Base-by-base conservation (phyloP, 306 rosid genomes). In the Aeschynomene evenia region DNA sequence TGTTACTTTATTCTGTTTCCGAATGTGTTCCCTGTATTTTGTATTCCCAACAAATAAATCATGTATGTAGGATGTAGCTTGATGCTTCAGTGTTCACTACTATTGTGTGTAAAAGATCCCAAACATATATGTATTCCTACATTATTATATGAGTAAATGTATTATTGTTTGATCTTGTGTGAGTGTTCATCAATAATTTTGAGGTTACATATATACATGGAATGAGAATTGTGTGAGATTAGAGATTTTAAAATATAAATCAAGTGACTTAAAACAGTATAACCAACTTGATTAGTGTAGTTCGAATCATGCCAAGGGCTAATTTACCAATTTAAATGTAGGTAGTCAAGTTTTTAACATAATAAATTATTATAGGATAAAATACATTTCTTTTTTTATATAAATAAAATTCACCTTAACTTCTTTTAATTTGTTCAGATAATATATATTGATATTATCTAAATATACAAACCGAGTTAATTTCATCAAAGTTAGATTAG, bases 41-140 rank as follows among this genome's bases (percentile, higher is more conserved):
- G n/a, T n/a, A n/a, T n/a, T n/a, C 15, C 28, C 55, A 46, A 59
- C 46, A 51, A 63, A 52, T 39, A 51, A 51, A 48, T 52, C 49
- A 40, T 37, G n/a, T n/a, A n/a, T n/a, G n/a, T n/a, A n/a, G n/a
- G n/a, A n/a, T n/a, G 51, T 36, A 15, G 16, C 49, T 54, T 21
- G 3, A n/a, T 52, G 62, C 16, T 52, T 68, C 26, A 0, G n/a
- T 14, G 48, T 52, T 68, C 73, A 68, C 26, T n/a, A n/a, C n/a
- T n/a, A n/a, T n/a, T 23, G 54, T n/a, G 53, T 34, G 37, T 52
- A 50, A 51, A 10, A 66, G 3, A 20, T 34, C 10, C 6, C 0
- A 68, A 19, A 14, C 12, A 9, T 52, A n/a, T 26, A 1, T 18
- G 8, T 36, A 2, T 54, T 36, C 37, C 37, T 14, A 34, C 11